Evolutionary conservation across 768 basidiomycete species (phyloP).

Genomic region (Leccinum truebloodii): DNA sequence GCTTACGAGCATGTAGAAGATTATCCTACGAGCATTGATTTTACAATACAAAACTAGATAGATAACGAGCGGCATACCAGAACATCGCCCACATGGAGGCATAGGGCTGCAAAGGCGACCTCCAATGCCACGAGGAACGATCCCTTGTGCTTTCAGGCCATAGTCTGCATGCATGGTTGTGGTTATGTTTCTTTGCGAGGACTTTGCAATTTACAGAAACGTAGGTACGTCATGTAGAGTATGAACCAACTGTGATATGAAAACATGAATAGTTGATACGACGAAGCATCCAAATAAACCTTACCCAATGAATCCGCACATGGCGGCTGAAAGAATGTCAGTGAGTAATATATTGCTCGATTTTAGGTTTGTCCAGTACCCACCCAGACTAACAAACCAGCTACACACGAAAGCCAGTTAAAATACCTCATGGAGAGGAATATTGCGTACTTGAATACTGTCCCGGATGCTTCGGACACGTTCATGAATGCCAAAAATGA

Average conservation of each 20-base stretch:
- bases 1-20: no score
- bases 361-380: conserved; percentile 8
- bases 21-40: no score
- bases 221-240: conserved; percentile 72
- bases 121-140: conserved; percentile 65
- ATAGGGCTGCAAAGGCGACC: conserved; percentile 63
- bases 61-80: no score
- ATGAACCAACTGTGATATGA: conserved; percentile 53
- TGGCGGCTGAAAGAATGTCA: conserved; percentile 39
- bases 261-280: conserved; percentile 51
- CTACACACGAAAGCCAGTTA: conserved; percentile 32
- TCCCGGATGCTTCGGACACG: conserved; percentile 52
- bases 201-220: conserved; percentile 52
- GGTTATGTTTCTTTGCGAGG: conserved; percentile 35
- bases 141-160: conserved; percentile 38
- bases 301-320: conserved; percentile 60
- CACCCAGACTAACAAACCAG: conserved; percentile 69
- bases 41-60: no score
- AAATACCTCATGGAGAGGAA: conserved; percentile 6
- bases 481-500: conserved; percentile 65
- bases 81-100: no score
- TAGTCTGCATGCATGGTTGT: conserved; percentile 7
- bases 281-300: conserved; percentile 15
- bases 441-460: conserved; percentile 29
- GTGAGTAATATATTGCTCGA: not conserved